These are phyloP conservation scores for Coniferiporia weirii DNA, from an alignment of 1,284 basidiomycete species.

Conservation along the genomic window DNA sequence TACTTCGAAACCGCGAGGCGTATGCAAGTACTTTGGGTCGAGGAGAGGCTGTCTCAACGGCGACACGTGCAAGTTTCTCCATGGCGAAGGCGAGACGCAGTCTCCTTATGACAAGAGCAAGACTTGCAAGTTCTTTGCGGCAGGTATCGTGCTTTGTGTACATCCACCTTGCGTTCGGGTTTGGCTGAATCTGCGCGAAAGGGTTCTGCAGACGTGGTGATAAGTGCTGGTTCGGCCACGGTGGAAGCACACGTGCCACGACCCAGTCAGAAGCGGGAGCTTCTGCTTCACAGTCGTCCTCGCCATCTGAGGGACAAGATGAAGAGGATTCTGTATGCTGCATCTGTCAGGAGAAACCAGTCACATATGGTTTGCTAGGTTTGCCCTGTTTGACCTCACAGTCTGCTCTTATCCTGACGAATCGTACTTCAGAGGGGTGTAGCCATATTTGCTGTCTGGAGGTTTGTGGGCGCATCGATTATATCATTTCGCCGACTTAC, in stretches of 20 bases:
- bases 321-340: constrained; percentile 46
- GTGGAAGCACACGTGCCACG: constrained; percentile 22
- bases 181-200: constrained; percentile 21
- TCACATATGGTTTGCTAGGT: constrained; percentile 64
- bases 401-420: constrained; percentile 7
- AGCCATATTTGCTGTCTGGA: constrained; percentile 69
- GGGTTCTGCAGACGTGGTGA: constrained; percentile 64
- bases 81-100: constrained; percentile 45
- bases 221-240: constrained; percentile 68
- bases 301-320: constrained; percentile 27
- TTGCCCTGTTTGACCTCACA: constrained; percentile 20
- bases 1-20: constrained; percentile 46
- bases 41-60: constrained; percentile 62
- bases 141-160: constrained; percentile 34
- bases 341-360: constrained; percentile 69
- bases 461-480: constrained; percentile 32
- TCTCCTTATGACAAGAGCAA: constrained; percentile 68
- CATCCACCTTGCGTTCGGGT: background rate
- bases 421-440: constrained; percentile 47
- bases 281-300: constrained; percentile 4
- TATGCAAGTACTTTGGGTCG: constrained; percentile 57
- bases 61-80: constrained; percentile 67
- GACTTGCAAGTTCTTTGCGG: constrained; percentile 56
- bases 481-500: background rate
- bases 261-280: constrained; percentile 21